Evolutionary conservation across 805 yeast genomes (phyloP).

Genomic region (Lachancea fermentati): DNA sequence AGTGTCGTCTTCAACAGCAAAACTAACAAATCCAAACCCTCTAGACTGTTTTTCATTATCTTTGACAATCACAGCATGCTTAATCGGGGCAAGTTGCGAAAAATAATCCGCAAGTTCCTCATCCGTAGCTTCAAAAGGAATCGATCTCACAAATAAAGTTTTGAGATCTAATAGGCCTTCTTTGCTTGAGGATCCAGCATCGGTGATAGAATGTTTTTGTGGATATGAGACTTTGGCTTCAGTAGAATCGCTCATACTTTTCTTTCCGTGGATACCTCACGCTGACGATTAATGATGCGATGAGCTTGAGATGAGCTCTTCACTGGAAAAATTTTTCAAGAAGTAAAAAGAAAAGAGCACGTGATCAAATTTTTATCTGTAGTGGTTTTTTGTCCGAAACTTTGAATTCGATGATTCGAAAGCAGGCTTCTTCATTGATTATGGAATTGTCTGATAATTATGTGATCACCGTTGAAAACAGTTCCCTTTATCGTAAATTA

Average conservation of each 20-base stretch:
- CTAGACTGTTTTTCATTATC: constrained; percentile 72
- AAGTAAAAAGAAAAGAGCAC: not conserved
- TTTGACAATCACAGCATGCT: constrained; percentile 86
- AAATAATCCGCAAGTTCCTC: constrained; percentile 81
- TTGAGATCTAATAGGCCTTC: constrained; percentile 35
- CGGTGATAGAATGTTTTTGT: too few species aligned
- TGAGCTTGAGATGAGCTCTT: not conserved
- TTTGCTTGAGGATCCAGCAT: too few species aligned
- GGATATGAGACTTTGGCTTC: too few species aligned
- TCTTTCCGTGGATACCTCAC: not conserved
- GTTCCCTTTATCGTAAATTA: constrained; percentile 15
- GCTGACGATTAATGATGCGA: not conserved
- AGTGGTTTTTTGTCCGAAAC: not conserved
- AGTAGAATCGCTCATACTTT: not conserved
- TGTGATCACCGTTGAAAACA: constrained; percentile 15
- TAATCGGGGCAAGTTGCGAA: constrained; percentile 89
- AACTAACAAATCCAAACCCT: constrained; percentile 95
- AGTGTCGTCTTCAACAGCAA: constrained; percentile 81
- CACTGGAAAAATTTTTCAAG: not conserved
- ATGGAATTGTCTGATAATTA: constrained; percentile 18
- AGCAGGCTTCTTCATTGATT: too few species aligned
- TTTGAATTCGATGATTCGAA: too few species aligned
- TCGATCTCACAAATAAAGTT: constrained; percentile 79
- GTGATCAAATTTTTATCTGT: not conserved
- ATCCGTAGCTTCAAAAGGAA: constrained; percentile 75